These are phyloP conservation scores for Aspergillus cristatus DNA, from an alignment of 495 filamentous ascomycete genomes.

Conservation along the genomic window DNA sequence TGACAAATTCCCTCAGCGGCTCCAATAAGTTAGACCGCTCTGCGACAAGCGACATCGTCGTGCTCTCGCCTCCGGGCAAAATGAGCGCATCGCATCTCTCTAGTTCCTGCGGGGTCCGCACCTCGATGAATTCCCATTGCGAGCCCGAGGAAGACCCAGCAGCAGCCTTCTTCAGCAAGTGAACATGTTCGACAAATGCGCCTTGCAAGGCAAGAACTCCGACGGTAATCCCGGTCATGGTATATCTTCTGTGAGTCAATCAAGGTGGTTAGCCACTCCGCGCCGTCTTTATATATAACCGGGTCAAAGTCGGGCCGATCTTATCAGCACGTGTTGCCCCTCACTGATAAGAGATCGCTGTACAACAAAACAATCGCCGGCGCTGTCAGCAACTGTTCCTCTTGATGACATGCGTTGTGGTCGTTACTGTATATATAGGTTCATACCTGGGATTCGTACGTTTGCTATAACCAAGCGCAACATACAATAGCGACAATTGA, in stretches of 20 bases:
- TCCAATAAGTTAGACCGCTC: slow-evolving; percentile 70
- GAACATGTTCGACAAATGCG: slow-evolving; percentile 82
- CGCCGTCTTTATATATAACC: slow-evolving; percentile 2
- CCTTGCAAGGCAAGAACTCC: slow-evolving; percentile 91
- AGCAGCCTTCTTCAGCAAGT: slow-evolving; percentile 62
- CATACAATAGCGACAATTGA: background rate
- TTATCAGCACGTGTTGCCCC: slow-evolving; percentile 22
- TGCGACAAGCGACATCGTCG: slow-evolving; percentile 84
- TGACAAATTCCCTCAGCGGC: slow-evolving; percentile 85
- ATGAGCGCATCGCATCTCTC: slow-evolving; percentile 70
- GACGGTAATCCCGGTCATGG: slow-evolving; percentile 48
- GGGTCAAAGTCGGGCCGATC: slow-evolving; percentile 3
- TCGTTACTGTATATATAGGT: too few species aligned
- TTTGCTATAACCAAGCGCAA: background rate
- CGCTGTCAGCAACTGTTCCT: too few species aligned
- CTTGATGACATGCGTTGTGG: too few species aligned
- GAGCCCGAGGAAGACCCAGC: slow-evolving; percentile 13
- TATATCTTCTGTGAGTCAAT: slow-evolving; percentile 4
- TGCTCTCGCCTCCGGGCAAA: slow-evolving; percentile 91
- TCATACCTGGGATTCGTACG: too few species aligned
- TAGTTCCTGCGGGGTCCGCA: slow-evolving; percentile 68
- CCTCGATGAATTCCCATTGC: slow-evolving; percentile 60
- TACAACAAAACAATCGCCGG: too few species aligned
- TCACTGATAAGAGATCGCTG: slow-evolving; percentile 10
- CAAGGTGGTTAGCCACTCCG: background rate